Evolutionary conservation across 805 yeast species (phyloP), one percentile per base, ranked within the genome.

Genomic region (Starmerella gropengiesseri): DNA sequence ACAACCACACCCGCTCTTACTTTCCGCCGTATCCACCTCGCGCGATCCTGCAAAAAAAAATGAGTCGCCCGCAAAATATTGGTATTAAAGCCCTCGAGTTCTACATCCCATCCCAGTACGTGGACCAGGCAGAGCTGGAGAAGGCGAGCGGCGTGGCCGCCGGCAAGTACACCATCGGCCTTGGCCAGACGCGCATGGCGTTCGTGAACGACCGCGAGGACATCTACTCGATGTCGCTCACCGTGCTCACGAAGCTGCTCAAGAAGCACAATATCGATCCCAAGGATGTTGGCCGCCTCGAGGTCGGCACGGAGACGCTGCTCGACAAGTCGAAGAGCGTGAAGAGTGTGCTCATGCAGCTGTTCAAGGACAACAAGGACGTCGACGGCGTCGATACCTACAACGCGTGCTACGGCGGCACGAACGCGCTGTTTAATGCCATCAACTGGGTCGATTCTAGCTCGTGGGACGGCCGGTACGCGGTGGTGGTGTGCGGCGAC

Each of bases 361-460:
- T 91, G 53, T 79, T 91, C 54, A 85, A 81, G 46, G 89, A 75
- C 41, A 91, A 91, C 72, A 65, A 71, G 56, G 97, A 91, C 60
- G 71, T 89, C 55, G 98, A 91, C 68, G 98, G 98, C 66, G 70
- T 91, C 49, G 98, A 91, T 66, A 86, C 94, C 52, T 63, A 86
- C 57, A 91, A 91, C 65, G 98, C 98, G 25, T 91, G 98, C 70
- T 91, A 91, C 65, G 98, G 98, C 64, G 98, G 97, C 64, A 89
- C 97, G 51, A 77, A 78, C 57, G 97, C 98, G 9, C 74, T 91
- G 23, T 78, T 91, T 70, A 91, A 89, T 69, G 76, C 95, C 12
- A 63, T 91, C 57, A 86, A 86, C 74, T 91, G 98, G 97, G 66
- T 91, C 53, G 96, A 91, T 68, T 84, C 95, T 25, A 76, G 84